These are phyloP conservation scores for Paecilomyces variotii DNA, from an alignment of 2,329 filamentous ascomycete genomes.

Conservation along the genomic window DNA sequence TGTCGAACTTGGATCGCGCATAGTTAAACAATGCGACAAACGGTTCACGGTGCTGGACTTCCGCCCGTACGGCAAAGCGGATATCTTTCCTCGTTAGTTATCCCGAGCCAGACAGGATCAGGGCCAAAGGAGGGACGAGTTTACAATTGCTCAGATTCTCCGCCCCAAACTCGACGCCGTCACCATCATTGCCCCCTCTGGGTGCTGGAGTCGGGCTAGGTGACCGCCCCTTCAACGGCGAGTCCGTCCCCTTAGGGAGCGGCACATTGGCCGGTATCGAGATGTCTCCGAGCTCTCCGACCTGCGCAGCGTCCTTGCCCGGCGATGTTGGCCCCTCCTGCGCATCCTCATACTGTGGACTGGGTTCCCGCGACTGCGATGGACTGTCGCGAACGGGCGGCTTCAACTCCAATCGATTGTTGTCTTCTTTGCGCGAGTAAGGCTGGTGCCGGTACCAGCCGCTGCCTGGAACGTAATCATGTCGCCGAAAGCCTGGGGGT, in stretches of 20 bases:
- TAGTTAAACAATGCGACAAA: slow-evolving; percentile 66
- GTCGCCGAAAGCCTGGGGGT: slow-evolving; percentile 54
- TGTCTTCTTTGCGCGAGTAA: slow-evolving; percentile 36
- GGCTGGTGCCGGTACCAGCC: slow-evolving; percentile 46
- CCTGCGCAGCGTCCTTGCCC: slow-evolving; percentile 14
- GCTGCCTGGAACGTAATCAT: slow-evolving; percentile 45
- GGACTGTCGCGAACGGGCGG: slow-evolving; percentile 37
- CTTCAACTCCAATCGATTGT: slow-evolving; percentile 32
- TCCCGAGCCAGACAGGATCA: slow-evolving; percentile 18
- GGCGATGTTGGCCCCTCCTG: slow-evolving; percentile 32
- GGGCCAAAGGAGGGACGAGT: slow-evolving; percentile 20
- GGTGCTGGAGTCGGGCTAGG: slow-evolving; percentile 43
- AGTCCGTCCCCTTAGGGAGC: slow-evolving; percentile 45
- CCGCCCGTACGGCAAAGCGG: slow-evolving; percentile 76
- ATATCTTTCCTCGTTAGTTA: slow-evolving; percentile 56
- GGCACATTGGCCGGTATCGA: slow-evolving; percentile 51
- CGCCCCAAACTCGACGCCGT: slow-evolving; percentile 27
- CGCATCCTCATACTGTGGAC: slow-evolving; percentile 54
- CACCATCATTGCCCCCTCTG: slow-evolving; percentile 22
- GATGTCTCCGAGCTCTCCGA: slow-evolving; percentile 38
- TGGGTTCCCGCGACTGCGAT: slow-evolving; percentile 48
- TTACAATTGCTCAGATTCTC: slow-evolving; percentile 46
- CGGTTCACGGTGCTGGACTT: slow-evolving; percentile 80
- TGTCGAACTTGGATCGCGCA: slow-evolving; percentile 51
- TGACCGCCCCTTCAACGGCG: slow-evolving; percentile 50